Conservation (phyloP, 2,329 filamentous ascomycete species). For the Cladosporium sp. region DNA sequence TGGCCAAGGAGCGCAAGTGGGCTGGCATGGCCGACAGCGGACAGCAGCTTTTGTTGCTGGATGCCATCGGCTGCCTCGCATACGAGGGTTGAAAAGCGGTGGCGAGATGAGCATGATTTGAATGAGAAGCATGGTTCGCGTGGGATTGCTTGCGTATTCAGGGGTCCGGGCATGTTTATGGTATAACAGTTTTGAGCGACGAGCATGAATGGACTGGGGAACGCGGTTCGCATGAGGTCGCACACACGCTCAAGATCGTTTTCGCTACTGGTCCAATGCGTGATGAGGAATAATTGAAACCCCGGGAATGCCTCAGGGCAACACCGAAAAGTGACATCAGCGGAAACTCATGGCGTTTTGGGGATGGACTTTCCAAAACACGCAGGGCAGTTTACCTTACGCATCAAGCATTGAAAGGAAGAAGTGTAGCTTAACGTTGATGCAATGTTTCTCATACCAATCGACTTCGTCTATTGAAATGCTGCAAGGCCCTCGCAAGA, state of each 20-base stretch:
- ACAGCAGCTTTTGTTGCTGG: constrained; percentile 44
- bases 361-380: neutral
- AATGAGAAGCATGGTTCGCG: neutral
- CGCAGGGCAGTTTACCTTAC: no score
- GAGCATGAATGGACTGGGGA: neutral
- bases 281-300: neutral
- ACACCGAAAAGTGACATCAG: neutral
- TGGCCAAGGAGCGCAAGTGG: constrained; percentile 38
- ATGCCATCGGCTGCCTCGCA: constrained; percentile 41
- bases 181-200: neutral
- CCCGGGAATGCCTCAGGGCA: neutral
- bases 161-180: neutral
- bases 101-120: neutral
- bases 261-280: neutral
- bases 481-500: neutral
- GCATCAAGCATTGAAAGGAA: no score
- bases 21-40: constrained; percentile 39
- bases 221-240: neutral
- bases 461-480: no score
- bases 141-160: neutral
- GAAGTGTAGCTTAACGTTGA: no score
- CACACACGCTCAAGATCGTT: neutral
- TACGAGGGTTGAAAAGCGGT: constrained; percentile 33
- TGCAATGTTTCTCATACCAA: no score
- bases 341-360: neutral